These are phyloP conservation scores for Fusarium globosum DNA, from an alignment of 2,329 filamentous ascomycete genomes.

Conservation along the genomic window DNA sequence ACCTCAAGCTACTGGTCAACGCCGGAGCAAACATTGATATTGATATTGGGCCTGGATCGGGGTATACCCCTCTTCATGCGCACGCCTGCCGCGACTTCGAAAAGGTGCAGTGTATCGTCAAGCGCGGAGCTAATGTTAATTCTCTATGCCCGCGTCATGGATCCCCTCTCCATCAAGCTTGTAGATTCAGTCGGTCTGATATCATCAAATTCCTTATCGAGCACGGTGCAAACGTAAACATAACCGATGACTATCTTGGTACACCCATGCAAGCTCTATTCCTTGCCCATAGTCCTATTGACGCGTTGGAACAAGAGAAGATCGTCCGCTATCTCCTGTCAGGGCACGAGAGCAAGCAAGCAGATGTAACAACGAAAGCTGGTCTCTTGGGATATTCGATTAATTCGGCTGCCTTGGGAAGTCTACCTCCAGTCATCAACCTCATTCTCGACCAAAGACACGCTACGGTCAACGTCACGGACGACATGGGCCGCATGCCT, in stretches of 20 bases:
- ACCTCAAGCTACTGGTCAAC: not conserved
- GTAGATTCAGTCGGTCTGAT: not conserved
- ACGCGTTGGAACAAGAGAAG: rapidly evolving
- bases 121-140: not conserved
- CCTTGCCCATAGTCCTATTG: rapidly evolving
- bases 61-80: not conserved
- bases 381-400: not conserved
- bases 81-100: not conserved
- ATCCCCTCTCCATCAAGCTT: not conserved
- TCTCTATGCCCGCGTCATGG: not conserved
- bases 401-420: not conserved
- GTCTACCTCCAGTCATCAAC: not conserved
- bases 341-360: not conserved
- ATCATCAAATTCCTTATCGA: not conserved
- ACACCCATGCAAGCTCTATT: not conserved
- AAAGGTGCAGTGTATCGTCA: not conserved
- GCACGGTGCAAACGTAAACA: not conserved
- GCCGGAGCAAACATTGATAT: not conserved
- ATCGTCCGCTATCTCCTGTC: not conserved
- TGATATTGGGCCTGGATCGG: no score
- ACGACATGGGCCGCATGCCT: constrained; percentile 5
- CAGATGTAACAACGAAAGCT: not conserved
- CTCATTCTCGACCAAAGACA: not conserved
- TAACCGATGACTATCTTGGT: not conserved
- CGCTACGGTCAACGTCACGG: not conserved